These are phyloP conservation scores for Misopates orontium DNA, from an alignment of 257 asterid genomes.

Conservation along the genomic window DNA sequence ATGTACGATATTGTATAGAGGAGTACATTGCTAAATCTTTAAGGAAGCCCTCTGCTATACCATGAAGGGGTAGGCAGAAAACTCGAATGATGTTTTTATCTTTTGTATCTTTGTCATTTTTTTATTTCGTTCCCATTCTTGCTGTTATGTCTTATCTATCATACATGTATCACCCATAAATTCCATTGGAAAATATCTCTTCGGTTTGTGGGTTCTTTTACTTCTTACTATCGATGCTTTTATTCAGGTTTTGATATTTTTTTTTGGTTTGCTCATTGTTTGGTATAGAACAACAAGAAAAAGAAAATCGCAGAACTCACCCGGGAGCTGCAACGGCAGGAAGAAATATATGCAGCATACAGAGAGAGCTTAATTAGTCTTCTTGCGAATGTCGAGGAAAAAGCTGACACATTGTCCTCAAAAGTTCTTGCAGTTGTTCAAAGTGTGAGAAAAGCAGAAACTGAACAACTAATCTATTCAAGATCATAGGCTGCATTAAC, in stretches of 20 bases:
- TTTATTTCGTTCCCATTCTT: not conserved
- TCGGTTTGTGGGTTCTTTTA: not conserved
- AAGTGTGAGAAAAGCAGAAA: slow-evolving; percentile 47
- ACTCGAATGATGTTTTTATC: too few relatives aligned
- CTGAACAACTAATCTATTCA: slow-evolving; percentile 33
- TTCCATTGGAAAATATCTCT: not conserved
- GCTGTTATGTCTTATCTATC: not conserved
- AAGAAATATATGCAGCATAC: slow-evolving; percentile 49
- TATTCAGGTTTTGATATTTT: slow-evolving; percentile 7
- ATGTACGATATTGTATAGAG: too few relatives aligned
- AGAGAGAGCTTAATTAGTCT: slow-evolving; percentile 39
- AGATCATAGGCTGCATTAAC: not conserved
- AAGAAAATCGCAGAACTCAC: slow-evolving; percentile 56
- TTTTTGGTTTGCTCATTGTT: slow-evolving; percentile 1
- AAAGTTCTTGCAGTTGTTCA: slow-evolving; percentile 51
- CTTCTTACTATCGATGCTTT: not conserved
- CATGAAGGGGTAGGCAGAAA: too few relatives aligned
- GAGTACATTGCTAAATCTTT: too few relatives aligned
- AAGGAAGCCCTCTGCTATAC: too few relatives aligned
- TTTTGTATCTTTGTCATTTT: not conserved
- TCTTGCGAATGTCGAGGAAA: slow-evolving; percentile 43
- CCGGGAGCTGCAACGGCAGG: slow-evolving; percentile 53
- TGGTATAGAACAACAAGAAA: slow-evolving; percentile 48
- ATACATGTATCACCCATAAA: too few relatives aligned
- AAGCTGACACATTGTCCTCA: slow-evolving; percentile 42